Evolutionary conservation across 306 rosid species (phyloP).

Genomic region (Sicyos edulis): DNA sequence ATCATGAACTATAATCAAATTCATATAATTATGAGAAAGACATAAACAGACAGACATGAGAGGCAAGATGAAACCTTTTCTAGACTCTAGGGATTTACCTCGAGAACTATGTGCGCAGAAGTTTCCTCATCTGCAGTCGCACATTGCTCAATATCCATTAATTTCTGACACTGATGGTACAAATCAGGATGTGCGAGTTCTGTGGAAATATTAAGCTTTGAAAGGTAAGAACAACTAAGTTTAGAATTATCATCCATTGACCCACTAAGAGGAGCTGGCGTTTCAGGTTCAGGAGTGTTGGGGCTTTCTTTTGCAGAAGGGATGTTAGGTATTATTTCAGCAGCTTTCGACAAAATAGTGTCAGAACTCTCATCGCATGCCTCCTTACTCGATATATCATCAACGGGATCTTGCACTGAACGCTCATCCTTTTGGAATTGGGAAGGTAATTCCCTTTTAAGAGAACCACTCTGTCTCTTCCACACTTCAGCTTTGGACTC

Average conservation of each 20-base stretch:
- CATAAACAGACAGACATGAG: background rate
- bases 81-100: conserved; percentile 43
- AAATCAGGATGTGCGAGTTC: conserved; percentile 58
- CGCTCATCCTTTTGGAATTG: conserved; percentile 60
- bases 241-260: conserved; percentile 40
- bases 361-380: conserved; percentile 40
- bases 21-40: conserved; percentile 15
- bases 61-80: conserved; percentile 8
- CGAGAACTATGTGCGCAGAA: conserved; percentile 33
- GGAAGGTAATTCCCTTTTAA: conserved; percentile 69
- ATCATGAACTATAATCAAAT: background rate
- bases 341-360: conserved; percentile 38
- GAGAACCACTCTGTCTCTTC: conserved; percentile 72
- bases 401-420: conserved; percentile 35
- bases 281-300: conserved; percentile 41
- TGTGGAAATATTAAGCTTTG: conserved; percentile 79
- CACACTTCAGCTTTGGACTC: conserved; percentile 75
- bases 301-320: conserved; percentile 45
- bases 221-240: conserved; percentile 66
- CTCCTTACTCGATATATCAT: conserved; percentile 49
- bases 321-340: conserved; percentile 45
- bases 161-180: conserved; percentile 56
- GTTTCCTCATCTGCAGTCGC: conserved; percentile 38
- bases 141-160: conserved; percentile 41
- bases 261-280: conserved; percentile 30